Conservation (phyloP, 2,329 filamentous ascomycete genomes). For the Didymosphaeria variabile region DNA sequence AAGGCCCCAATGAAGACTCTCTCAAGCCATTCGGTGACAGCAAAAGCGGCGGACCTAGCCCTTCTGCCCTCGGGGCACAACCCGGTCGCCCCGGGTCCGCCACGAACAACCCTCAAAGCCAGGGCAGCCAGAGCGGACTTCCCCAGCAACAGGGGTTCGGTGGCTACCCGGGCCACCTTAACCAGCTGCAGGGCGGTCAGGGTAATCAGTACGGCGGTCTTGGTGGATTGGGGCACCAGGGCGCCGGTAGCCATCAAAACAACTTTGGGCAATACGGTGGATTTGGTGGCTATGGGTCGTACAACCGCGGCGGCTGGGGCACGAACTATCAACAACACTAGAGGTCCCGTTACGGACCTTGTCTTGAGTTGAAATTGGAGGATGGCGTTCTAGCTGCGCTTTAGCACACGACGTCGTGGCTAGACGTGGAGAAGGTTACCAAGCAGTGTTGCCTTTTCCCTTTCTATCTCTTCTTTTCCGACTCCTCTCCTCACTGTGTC, state of each 20-base stretch:
- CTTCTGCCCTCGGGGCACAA: slow-evolving; percentile 65
- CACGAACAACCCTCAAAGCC: slow-evolving; percentile 65
- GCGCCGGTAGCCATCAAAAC: slow-evolving; percentile 56
- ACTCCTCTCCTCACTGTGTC: slow-evolving; percentile 12
- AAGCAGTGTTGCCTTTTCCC: slow-evolving; percentile 34
- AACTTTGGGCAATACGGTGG: slow-evolving; percentile 55
- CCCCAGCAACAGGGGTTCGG: slow-evolving; percentile 67
- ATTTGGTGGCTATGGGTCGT: slow-evolving; percentile 54
- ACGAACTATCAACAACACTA: slow-evolving; percentile 57
- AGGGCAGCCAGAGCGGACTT: slow-evolving; percentile 61
- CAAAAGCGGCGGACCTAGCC: slow-evolving; percentile 67
- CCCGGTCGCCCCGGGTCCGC: slow-evolving; percentile 71
- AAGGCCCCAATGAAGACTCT: slow-evolving; percentile 60
- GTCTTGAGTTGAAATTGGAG: slow-evolving; percentile 17
- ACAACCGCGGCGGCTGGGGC: slow-evolving; percentile 59
- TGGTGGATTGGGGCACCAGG: slow-evolving; percentile 61
- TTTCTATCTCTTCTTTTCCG: slow-evolving; percentile 19
- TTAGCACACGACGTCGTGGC: slow-evolving; percentile 11
- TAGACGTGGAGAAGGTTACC: slow-evolving; percentile 28
- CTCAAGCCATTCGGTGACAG: slow-evolving; percentile 67
- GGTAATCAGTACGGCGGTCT: slow-evolving; percentile 63
- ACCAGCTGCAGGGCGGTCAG: slow-evolving; percentile 52
- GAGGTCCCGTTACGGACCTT: slow-evolving; percentile 8
- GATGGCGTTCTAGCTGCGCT: slow-evolving; percentile 14
- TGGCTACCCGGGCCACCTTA: slow-evolving; percentile 63